Percentiles rank a stretch among this genome's conserved stretches.
Conservation (phyloP, 192 early-diverging fungal genomes). For the Coemansia brasiliensis region DNA sequence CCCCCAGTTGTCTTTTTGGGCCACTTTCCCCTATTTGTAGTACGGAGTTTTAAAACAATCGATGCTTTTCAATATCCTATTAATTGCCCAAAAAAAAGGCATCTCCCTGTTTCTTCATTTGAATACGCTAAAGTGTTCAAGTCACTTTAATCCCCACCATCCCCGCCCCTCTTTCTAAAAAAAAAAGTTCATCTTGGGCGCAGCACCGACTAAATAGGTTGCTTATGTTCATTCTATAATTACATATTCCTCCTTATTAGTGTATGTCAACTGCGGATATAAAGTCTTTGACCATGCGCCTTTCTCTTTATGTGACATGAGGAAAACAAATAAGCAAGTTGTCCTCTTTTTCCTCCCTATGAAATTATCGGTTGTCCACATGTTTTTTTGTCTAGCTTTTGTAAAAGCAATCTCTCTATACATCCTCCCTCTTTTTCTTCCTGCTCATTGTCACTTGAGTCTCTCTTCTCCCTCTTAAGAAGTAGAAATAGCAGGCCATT, state of each 20-base stretch:
- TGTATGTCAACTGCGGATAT: slow-evolving; percentile 12
- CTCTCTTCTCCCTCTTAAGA: neutral
- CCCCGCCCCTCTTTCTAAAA: too few relatives aligned
- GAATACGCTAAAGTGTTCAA: too few relatives aligned
- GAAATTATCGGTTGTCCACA: neutral
- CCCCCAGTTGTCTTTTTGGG: too few relatives aligned
- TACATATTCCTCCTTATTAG: neutral
- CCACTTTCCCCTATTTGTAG: slow-evolving; percentile 3
- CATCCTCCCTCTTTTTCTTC: neutral
- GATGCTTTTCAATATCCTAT: slow-evolving; percentile 10
- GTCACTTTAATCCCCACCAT: too few relatives aligned
- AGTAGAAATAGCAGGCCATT: neutral
- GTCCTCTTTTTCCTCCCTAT: neutral
- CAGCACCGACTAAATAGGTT: neutral
- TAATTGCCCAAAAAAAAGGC: slow-evolving; percentile 8
- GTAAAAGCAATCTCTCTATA: neutral
- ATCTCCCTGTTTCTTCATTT: too few relatives aligned
- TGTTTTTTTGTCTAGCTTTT: neutral
- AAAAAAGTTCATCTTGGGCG: too few relatives aligned
- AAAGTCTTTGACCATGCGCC: too few relatives aligned
- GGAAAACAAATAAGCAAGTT: too few relatives aligned
- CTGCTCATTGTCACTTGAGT: neutral
- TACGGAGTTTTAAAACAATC: slow-evolving; percentile 22
- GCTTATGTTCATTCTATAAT: slow-evolving; percentile 9
- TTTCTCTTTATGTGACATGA: too few relatives aligned